These are phyloP conservation scores for Penicillium palitans DNA, from an alignment of 2,329 filamentous ascomycete species.

Conservation along the genomic window DNA sequence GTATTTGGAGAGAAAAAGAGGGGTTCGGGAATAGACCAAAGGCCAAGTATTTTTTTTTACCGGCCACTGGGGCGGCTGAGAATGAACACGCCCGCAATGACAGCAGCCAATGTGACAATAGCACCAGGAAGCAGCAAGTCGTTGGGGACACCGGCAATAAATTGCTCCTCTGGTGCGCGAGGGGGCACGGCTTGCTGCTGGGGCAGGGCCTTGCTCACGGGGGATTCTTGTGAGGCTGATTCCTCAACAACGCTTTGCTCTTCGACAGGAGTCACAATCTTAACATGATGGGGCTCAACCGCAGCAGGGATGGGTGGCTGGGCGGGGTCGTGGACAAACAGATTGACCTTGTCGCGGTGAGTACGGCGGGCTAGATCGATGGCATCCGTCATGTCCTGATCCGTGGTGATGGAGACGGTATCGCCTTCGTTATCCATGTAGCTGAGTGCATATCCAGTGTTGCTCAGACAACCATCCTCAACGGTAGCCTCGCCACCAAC, in stretches of 20 bases:
- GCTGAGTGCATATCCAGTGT: slow-evolving; percentile 83
- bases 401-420: slow-evolving; percentile 93
- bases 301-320: slow-evolving; percentile 75
- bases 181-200: slow-evolving; percentile 46
- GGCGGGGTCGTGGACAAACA: slow-evolving; percentile 92
- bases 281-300: slow-evolving; percentile 59
- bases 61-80: slow-evolving; percentile 67
- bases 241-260: slow-evolving; percentile 51
- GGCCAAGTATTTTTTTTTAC: slow-evolving; percentile 23
- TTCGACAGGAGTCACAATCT: slow-evolving; percentile 53
- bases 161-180: slow-evolving; percentile 64
- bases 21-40: slow-evolving; percentile 10
- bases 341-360: slow-evolving; percentile 86
- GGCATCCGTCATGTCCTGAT: slow-evolving; percentile 88
- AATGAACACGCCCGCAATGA: slow-evolving; percentile 90
- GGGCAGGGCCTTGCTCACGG: slow-evolving; percentile 43
- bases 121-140: slow-evolving; percentile 90
- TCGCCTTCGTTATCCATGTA: slow-evolving; percentile 97
- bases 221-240: slow-evolving; percentile 50
- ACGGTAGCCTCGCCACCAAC: slow-evolving; percentile 79
- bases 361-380: slow-evolving; percentile 77
- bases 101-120: slow-evolving; percentile 90
- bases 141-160: slow-evolving; percentile 90
- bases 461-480: slow-evolving; percentile 74
- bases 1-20: slow-evolving; percentile 11